Conservation (phyloP, 2,329 filamentous ascomycete species). For the Ceratocystis cacaofunesta region DNA sequence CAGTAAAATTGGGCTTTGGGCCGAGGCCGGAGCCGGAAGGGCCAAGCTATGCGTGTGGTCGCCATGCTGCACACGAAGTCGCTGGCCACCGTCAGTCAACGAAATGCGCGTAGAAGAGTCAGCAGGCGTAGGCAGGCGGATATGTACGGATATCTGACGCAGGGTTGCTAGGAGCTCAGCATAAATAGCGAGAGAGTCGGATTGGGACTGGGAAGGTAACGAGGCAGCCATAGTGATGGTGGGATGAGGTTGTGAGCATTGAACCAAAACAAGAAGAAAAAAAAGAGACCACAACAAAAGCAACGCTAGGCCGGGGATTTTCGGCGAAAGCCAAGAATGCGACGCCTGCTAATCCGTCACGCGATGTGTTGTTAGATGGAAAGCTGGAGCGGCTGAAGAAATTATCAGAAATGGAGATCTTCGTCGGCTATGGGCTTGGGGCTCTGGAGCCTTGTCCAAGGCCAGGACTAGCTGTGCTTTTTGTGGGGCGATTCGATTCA, state of each 20-base stretch:
- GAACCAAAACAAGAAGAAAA: neutral
- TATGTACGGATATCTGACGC: constrained; percentile 45
- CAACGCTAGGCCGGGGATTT: neutral
- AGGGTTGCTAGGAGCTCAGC: constrained; percentile 52
- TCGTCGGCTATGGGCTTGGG: neutral
- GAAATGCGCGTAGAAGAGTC: constrained; percentile 30
- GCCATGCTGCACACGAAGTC: constrained; percentile 35
- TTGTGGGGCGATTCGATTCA: neutral
- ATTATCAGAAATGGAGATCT: constrained; percentile 3
- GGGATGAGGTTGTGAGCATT: neutral
- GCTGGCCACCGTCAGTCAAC: constrained; percentile 31
- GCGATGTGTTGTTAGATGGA: neutral
- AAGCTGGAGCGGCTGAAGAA: constrained; percentile 5
- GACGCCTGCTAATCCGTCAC: neutral
- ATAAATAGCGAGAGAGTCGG: constrained; percentile 31
- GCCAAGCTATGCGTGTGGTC: constrained; percentile 24
- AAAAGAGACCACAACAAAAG: neutral
- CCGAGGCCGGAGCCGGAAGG: constrained; percentile 32
- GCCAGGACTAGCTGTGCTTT: neutral
- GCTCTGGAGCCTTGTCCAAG: neutral
- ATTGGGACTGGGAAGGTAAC: neutral
- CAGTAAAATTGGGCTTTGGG: constrained; percentile 26
- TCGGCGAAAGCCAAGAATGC: neutral
- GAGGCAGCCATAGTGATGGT: neutral
- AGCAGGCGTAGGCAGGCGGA: constrained; percentile 32